Conservation (phyloP, 1,284 basidiomycete genomes). For the Rhodotorula glutinis region DNA sequence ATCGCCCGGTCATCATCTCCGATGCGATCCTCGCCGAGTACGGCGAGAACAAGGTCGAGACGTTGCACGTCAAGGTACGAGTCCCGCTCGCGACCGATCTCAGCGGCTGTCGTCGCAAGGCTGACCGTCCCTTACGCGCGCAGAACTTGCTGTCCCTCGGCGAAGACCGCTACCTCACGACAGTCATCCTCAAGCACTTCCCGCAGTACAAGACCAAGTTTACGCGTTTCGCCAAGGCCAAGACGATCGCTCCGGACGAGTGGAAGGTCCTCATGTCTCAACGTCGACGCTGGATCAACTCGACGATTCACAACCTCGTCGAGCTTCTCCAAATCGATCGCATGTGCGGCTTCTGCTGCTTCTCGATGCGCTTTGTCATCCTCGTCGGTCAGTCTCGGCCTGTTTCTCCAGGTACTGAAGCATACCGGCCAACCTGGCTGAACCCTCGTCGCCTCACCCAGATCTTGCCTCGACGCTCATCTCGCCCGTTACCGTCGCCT, state of each 20-base stretch:
- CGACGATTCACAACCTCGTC: slow-evolving; percentile 93
- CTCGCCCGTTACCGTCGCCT: slow-evolving; percentile 83
- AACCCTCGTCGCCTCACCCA: slow-evolving; percentile 1
- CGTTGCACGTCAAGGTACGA: slow-evolving; percentile 77
- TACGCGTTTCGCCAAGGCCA: slow-evolving; percentile 83
- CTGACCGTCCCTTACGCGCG: slow-evolving; percentile 12
- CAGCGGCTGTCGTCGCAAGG: no score
- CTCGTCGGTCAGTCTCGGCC: slow-evolving; percentile 63
- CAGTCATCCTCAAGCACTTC: slow-evolving; percentile 91
- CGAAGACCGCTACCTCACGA: slow-evolving; percentile 97
- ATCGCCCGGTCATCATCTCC: slow-evolving; percentile 63
- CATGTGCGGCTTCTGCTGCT: slow-evolving; percentile 62
- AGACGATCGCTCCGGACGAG: slow-evolving; percentile 76
- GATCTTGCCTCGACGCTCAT: slow-evolving; percentile 61
- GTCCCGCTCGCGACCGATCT: no score
- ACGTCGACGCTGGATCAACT: slow-evolving; percentile 99
- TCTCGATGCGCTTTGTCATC: slow-evolving; percentile 98
- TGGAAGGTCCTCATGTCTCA: slow-evolving; percentile 96
- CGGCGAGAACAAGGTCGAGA: slow-evolving; percentile 93
- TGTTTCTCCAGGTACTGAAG: no score
- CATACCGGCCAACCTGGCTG: neutral
- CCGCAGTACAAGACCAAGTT: slow-evolving; percentile 90
- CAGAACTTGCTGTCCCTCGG: slow-evolving; percentile 88
- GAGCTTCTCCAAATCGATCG: slow-evolving; percentile 89
- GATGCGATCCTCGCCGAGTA: slow-evolving; percentile 89